Conservation (phyloP, 352 stramenopile genomes). For the Elongisporangium anandrum region DNA sequence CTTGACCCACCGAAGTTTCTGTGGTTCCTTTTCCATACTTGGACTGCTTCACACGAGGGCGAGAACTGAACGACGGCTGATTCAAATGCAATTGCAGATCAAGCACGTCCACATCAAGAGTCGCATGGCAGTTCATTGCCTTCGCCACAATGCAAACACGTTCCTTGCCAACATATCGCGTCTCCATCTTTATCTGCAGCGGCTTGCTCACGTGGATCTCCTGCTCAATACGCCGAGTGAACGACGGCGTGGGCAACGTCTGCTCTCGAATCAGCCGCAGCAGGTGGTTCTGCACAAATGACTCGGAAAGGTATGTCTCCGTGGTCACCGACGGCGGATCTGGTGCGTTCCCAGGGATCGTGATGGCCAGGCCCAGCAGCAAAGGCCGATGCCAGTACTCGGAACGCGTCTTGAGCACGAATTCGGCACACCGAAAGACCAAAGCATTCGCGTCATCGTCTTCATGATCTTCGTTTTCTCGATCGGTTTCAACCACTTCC, state of each 20-base stretch:
- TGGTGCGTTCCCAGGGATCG: neutral
- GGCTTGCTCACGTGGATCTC: constrained; percentile 44
- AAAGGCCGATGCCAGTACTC: constrained; percentile 58
- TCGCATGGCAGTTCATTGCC: constrained; percentile 39
- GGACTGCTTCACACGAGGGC: neutral
- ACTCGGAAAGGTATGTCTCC: constrained; percentile 22
- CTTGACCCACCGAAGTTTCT: neutral
- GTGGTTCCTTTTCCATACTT: neutral
- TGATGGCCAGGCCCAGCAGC: constrained; percentile 46
- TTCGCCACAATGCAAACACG: constrained; percentile 47
- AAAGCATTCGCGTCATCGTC: constrained; percentile 9
- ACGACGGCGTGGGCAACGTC: constrained; percentile 26
- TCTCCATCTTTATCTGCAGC: constrained; percentile 58
- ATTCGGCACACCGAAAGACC: constrained; percentile 36
- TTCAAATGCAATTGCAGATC: constrained; percentile 67
- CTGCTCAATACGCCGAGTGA: constrained; percentile 43
- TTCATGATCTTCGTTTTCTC: neutral
- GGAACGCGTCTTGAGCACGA: constrained; percentile 53
- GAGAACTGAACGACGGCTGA: constrained; percentile 17
- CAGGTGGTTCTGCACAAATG: constrained; percentile 28
- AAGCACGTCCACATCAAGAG: constrained; percentile 35
- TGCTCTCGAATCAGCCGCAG: constrained; percentile 48
- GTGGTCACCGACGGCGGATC: constrained; percentile 3
- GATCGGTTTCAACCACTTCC: neutral
- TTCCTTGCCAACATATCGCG: constrained; percentile 22